Evolutionary conservation across 257 asterid genomes (phyloP), one percentile per base, ranked within the genome.

Genomic region (Nicotiana tabacum): DNA sequence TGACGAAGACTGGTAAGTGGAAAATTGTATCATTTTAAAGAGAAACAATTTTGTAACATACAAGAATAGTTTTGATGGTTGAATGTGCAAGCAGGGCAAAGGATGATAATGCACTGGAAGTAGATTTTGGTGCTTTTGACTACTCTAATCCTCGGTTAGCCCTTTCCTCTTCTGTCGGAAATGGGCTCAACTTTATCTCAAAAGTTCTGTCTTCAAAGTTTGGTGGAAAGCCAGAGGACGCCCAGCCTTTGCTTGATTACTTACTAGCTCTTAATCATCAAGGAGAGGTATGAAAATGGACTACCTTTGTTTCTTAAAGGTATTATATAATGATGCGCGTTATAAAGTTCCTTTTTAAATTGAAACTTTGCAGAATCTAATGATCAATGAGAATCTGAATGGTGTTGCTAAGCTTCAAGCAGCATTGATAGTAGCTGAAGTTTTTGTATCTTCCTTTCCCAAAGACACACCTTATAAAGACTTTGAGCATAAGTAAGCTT

Each of bases 101-200:
- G 80, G 96, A 90, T 88, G 97, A 90, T 62, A 91, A 92, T 88
- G 90, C 92, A 53, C 55, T 94, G 83, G 97, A 94, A 90, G 83
- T 92, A 24, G 97, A 92, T 81, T 92, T 92, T 85, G 96, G 94
- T 77, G 93, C 91, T 61, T 90, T 92, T 78, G 93, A 91, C 67
- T 80, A 77, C 17, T 82, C 87, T 18, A 77, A 88, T 61, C 94
- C 91, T 39, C 87, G 82, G 5, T 82, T 88, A 77, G 82, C 95
- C 43, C 91, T 91, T 56, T 67, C 92, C 11, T 89, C 95, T 82
- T 90, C 97, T 1, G 89, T 92, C 35, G 97, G 98, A 51, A 86
- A 89, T 60, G 97, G 98, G 48, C 82, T 88, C 17, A 84, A 85
- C 81, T 91, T 87, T 64, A 69, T 92, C 81, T 89, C 93, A 10